Base-by-base conservation (phyloP, 2,329 filamentous ascomycete genomes). In the Alternaria angustiovoidea region DNA sequence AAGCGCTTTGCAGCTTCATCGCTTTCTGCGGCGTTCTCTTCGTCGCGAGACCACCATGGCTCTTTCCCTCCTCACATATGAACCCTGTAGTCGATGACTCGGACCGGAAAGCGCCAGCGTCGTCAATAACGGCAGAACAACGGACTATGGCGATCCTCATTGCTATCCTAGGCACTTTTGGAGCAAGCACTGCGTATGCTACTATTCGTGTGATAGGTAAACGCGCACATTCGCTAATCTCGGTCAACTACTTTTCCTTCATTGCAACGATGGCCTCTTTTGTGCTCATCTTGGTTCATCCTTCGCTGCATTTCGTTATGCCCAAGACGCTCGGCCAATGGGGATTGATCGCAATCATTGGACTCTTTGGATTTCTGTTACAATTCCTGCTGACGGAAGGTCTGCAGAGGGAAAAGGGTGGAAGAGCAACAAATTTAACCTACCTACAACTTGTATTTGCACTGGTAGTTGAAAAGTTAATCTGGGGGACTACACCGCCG, bases 301-400 rank as follows among this genome's bases (percentile, higher is more conserved):
- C 87, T 0, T 80, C 80, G 11, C 79, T 88, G 14, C 81, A 82
- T 8, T 87, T 89, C 62, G 78, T 85, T 7, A 74, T 88, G 2
- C 87, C 87, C 0, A 76, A 74, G 0, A 82, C 82, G 7, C 30
- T 74, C 1, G 77, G 82, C 0, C 81, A 93, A 72, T 93, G 91
- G 89, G 74, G 79, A 0, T 81, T 93, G n/a, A 80, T 96, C 11
- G 56, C 88, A 0, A 83, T 88, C 24, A 82, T 96, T 12, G 91
- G 90, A 0, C 67, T 87, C 0, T 88, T 89, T 56, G 93, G 93
- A 0, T 93, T 96, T 72, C 74, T 89, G 28, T 89, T 93, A 84
- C 93, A 96, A 82, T 92, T 92, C 68, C 81, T 95, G 20, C 80
- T 95, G 14, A 95, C 93, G 1, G 85, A 87, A 2, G 92, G 91